Percentiles rank a stretch among this genome's conserved stretches.
These are phyloP conservation scores for Clausena lansium DNA, from an alignment of 345 rosid species.

Conservation along the genomic window DNA sequence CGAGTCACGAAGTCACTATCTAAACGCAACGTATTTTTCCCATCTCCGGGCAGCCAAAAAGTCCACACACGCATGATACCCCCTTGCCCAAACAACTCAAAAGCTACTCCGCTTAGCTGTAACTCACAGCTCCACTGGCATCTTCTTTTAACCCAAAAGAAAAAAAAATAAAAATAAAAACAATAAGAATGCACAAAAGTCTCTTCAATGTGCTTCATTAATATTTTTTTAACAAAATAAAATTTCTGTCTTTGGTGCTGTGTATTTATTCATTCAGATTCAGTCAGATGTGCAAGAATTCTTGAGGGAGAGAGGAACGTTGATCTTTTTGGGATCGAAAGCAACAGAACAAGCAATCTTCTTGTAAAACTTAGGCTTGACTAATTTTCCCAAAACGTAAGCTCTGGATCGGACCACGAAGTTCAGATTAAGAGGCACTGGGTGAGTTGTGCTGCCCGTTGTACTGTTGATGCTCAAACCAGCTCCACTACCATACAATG, in stretches of 20 bases:
- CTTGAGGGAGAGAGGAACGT: slow-evolving; percentile 56
- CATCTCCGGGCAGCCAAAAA: slow-evolving; percentile 26
- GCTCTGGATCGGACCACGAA: slow-evolving; percentile 71
- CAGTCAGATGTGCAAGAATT: slow-evolving; percentile 67
- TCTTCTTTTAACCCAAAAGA: background rate
- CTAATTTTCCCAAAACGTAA: slow-evolving; percentile 85
- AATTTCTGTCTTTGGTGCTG: background rate
- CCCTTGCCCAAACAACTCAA: slow-evolving; percentile 15
- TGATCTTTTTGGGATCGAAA: slow-evolving; percentile 65
- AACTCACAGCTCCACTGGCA: slow-evolving; percentile 17
- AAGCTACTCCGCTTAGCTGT: slow-evolving; percentile 58
- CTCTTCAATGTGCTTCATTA: background rate
- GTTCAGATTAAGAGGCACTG: slow-evolving; percentile 60
- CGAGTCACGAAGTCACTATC: slow-evolving; percentile 25
- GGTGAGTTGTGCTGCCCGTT: slow-evolving; percentile 43
- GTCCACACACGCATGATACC: slow-evolving; percentile 10
- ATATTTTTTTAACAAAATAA: background rate
- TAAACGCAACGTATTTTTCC: slow-evolving; percentile 15
- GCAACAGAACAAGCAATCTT: slow-evolving; percentile 59
- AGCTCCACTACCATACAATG: slow-evolving; percentile 84
- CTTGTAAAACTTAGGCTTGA: slow-evolving; percentile 74
- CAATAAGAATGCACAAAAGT: background rate
- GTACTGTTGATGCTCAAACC: slow-evolving; percentile 50
- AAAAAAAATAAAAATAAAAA: background rate
- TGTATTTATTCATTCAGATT: background rate